These are phyloP conservation scores for Batrachochytrium dendrobatidis DNA, from an alignment of 371 early-diverging fungal species.

Conservation along the genomic window DNA sequence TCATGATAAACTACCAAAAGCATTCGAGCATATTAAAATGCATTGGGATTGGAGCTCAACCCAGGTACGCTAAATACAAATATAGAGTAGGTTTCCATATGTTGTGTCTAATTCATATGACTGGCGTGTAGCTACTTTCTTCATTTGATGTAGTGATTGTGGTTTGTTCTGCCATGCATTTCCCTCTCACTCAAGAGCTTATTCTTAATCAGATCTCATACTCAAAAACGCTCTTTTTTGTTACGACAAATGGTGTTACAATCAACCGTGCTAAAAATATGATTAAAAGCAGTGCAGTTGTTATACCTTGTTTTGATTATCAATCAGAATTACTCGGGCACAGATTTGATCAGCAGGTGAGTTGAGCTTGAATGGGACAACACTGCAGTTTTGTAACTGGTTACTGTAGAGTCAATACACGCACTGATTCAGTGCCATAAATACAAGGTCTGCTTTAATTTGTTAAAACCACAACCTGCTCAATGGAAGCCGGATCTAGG, in stretches of 20 bases:
- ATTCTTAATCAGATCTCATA: background rate
- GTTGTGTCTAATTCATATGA: background rate
- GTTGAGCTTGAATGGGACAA: too few relatives aligned
- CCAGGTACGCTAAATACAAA: background rate
- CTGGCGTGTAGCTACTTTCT: background rate
- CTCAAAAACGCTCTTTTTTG: background rate
- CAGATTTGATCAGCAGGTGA: conserved; percentile 1
- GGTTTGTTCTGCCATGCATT: conserved; percentile 2
- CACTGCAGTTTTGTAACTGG: too few relatives aligned
- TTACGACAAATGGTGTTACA: background rate
- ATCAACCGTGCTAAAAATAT: background rate
- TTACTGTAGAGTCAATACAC: too few relatives aligned
- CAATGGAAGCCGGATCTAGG: too few relatives aligned
- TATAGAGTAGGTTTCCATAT: background rate
- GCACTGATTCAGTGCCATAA: too few relatives aligned
- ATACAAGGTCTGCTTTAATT: too few relatives aligned
- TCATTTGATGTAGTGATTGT: conserved; percentile 5
- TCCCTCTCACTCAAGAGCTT: background rate
- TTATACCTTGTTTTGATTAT: background rate
- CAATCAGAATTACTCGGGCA: background rate
- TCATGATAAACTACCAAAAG: background rate
- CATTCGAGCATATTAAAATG: background rate
- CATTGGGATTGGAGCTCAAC: background rate
- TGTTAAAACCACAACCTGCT: too few relatives aligned
- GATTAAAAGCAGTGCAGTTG: background rate